Evolutionary conservation across 805 yeast species (phyloP).

Genomic region (Metschnikowia orientalis): DNA sequence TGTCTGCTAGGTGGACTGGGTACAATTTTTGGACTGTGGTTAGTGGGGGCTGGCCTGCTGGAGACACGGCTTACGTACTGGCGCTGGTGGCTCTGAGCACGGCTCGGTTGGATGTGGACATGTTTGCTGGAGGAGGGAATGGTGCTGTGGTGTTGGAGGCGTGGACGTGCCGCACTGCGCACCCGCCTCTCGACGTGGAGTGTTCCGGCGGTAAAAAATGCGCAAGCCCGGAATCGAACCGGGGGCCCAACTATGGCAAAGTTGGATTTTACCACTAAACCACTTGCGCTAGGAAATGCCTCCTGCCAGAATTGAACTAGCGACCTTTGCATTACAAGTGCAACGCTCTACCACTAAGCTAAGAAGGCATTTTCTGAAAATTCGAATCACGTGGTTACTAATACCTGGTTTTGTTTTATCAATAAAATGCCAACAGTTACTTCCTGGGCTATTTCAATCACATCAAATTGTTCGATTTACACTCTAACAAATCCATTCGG

Average conservation of each 20-base stretch:
- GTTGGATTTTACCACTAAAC: constrained; percentile 21
- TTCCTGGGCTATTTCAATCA: no score
- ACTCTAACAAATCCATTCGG: no score
- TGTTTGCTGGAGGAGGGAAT: neutral
- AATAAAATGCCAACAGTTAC: no score
- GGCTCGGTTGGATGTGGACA: constrained; percentile 40
- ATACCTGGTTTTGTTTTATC: neutral
- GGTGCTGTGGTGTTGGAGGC: neutral
- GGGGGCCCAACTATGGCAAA: constrained; percentile 20
- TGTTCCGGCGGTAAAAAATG: constrained; percentile 13
- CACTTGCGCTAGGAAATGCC: constrained; percentile 23
- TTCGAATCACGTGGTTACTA: neutral
- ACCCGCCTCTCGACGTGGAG: no score
- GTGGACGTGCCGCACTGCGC: no score
- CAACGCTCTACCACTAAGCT: constrained; percentile 99
- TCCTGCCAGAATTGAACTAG: constrained; percentile 47
- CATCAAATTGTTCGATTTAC: no score
- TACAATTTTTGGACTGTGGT: constrained; percentile 63
- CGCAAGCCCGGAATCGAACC: constrained; percentile 25
- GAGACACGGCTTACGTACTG: constrained; percentile 25
- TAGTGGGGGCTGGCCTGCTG: constrained; percentile 16
- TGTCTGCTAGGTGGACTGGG: constrained; percentile 78
- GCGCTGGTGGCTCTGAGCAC: constrained; percentile 38
- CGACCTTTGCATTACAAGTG: constrained; percentile 99
- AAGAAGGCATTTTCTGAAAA: constrained; percentile 61